Conservation (phyloP, 176 grass and related monocot genomes). For the Eleusine indica region DNA sequence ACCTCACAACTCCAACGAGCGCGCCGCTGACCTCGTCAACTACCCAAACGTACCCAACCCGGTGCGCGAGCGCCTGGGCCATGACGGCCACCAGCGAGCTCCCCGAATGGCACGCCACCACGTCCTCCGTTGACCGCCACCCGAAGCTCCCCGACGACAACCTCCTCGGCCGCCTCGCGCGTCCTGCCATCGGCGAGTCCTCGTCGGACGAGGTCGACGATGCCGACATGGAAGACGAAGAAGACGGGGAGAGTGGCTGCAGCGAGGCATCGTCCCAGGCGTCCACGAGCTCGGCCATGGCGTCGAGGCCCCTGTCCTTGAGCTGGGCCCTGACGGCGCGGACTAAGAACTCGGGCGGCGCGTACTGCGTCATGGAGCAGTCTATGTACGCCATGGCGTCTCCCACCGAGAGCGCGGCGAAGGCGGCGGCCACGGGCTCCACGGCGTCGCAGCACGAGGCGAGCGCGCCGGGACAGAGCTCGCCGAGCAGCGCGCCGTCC, state of each 20-base stretch:
- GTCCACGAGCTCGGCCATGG: slow-evolving; percentile 56
- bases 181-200: slow-evolving; percentile 22
- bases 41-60: slow-evolving; percentile 88
- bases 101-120: slow-evolving; percentile 64
- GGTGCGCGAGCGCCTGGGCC: slow-evolving; percentile 76
- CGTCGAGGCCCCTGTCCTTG: slow-evolving; percentile 45
- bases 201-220: slow-evolving; percentile 57
- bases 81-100: slow-evolving; percentile 89
- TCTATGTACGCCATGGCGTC: slow-evolving; percentile 62
- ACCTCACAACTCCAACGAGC: slow-evolving; percentile 70
- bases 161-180: background rate
- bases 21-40: slow-evolving; percentile 54
- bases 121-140: slow-evolving; percentile 53
- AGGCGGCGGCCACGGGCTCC: slow-evolving; percentile 33
- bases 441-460: slow-evolving; percentile 40
- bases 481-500: slow-evolving; percentile 49
- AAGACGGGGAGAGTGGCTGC: slow-evolving; percentile 4
- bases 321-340: slow-evolving; percentile 43
- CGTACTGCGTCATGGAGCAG: slow-evolving; percentile 31
- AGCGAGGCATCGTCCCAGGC: background rate
- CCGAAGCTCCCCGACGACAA: slow-evolving; percentile 44
- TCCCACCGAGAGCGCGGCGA: slow-evolving; percentile 52
- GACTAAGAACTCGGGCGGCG: slow-evolving; percentile 51
- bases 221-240: background rate
- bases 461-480: slow-evolving; percentile 62